Conservation (phyloP, 345 rosid species). For the Raphanus sativus region DNA sequence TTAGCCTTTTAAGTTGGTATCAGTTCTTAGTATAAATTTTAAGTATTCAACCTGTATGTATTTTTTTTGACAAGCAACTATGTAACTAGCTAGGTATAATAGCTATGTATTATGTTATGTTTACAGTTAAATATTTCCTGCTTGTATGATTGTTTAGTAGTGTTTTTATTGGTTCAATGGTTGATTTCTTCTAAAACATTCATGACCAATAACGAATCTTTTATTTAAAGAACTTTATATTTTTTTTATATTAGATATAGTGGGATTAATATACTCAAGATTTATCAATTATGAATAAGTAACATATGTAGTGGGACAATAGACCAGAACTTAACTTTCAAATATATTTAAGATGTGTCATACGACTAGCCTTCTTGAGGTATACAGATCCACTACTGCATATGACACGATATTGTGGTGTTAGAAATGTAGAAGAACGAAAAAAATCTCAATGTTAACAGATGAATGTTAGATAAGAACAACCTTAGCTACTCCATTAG, state of each 20-base stretch:
- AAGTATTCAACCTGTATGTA: neutral
- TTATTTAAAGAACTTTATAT: neutral
- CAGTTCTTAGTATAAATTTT: neutral
- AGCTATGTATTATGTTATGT: neutral
- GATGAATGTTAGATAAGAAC: neutral
- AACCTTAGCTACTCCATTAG: no score
- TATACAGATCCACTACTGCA: neutral
- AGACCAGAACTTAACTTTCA: neutral
- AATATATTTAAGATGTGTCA: neutral
- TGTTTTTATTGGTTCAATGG: no score
- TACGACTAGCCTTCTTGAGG: neutral
- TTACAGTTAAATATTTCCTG: neutral
- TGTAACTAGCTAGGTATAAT: neutral
- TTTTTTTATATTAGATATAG: neutral
- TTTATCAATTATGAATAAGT: neutral
- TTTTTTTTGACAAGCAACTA: neutral
- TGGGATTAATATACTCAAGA: neutral
- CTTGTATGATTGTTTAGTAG: neutral
- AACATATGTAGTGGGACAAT: neutral
- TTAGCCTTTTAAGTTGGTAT: neutral
- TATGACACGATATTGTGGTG: neutral
- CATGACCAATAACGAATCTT: neutral
- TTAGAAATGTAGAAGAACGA: neutral
- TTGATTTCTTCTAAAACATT: neutral
- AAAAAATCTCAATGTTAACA: no score